Evolutionary conservation across 306 rosid genomes (phyloP).

Genomic region (Senna tora): DNA sequence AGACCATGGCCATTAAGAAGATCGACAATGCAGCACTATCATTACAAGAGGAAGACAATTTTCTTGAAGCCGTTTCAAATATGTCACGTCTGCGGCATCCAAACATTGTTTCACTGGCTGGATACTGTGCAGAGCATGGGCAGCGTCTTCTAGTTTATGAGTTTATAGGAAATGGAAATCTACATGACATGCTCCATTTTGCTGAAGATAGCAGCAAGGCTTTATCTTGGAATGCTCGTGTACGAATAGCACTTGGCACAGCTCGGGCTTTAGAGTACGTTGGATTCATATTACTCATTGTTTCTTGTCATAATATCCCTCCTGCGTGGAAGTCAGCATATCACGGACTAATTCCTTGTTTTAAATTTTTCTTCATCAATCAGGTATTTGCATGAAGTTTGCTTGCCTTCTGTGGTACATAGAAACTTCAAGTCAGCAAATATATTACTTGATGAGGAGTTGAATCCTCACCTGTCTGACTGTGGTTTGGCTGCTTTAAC

Average conservation of each 20-base stretch:
- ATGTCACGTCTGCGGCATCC: conserved; percentile 95
- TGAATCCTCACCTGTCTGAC: conserved; percentile 90
- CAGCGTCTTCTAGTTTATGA: conserved; percentile 95
- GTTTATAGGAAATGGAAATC: conserved; percentile 74
- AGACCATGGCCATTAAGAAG: conserved; percentile 93
- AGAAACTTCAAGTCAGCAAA: conserved; percentile 98
- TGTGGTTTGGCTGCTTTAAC: conserved; percentile 86
- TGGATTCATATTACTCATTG: conserved; percentile 24
- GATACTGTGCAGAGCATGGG: conserved; percentile 92
- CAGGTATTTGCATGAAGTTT: conserved; percentile 99
- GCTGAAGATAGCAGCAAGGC: conserved; percentile 74
- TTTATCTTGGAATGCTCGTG: conserved; percentile 96
- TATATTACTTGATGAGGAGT: conserved; percentile 91
- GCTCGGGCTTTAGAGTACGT: conserved; percentile 98
- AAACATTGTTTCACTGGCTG: conserved; percentile 82
- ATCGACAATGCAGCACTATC: conserved; percentile 96
- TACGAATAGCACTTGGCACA: conserved; percentile 94
- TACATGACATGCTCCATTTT: conserved; percentile 92
- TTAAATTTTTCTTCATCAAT: conserved; percentile 34
- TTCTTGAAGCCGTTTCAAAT: conserved; percentile 89
- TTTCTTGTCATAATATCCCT: background rate
- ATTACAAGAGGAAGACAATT: conserved; percentile 91
- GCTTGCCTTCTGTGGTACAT: conserved; percentile 94
- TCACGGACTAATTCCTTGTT: conserved; percentile 23
- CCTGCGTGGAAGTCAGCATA: conserved; percentile 6